Percentiles rank a stretch among this genome's conserved stretches.
Conservation (phyloP, 345 rosid genomes). For the Erysimum cheiranthoides region DNA sequence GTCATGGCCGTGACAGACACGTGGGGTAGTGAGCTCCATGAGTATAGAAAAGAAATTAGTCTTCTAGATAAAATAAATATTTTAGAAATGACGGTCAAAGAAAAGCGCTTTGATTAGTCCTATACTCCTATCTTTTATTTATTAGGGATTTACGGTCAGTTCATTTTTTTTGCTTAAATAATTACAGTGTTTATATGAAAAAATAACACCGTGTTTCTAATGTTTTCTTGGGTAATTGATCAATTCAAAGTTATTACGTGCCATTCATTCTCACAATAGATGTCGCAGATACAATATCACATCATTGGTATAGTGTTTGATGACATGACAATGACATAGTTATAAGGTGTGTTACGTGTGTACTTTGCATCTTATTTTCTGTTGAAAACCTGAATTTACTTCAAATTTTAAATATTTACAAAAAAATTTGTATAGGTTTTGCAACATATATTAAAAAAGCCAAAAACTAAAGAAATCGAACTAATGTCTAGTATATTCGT, state of each 20-base stretch:
- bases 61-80: neutral
- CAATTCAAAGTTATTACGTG: neutral
- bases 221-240: neutral
- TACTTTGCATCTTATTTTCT: neutral
- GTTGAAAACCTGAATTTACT: neutral
- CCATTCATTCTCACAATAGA: neutral
- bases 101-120: conserved; percentile 13
- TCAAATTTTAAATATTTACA: neutral
- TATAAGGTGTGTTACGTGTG: neutral
- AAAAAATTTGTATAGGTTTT: neutral
- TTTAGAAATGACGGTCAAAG: conserved; percentile 31
- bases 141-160: neutral
- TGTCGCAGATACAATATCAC: neutral
- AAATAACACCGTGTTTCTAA: neutral
- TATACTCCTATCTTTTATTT: neutral
- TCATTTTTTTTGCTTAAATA: neutral
- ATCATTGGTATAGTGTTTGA: conserved; percentile 7
- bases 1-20: conserved; percentile 39
- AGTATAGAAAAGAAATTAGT: conserved; percentile 12
- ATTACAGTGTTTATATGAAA: neutral
- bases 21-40: conserved; percentile 36
- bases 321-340: conserved; percentile 9
- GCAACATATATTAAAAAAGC: neutral
- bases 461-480: neutral
- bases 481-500: neutral